phyloP scores from a whole-genome alignment of 257 asterid species.

The Solanum sejunctum region DNA sequence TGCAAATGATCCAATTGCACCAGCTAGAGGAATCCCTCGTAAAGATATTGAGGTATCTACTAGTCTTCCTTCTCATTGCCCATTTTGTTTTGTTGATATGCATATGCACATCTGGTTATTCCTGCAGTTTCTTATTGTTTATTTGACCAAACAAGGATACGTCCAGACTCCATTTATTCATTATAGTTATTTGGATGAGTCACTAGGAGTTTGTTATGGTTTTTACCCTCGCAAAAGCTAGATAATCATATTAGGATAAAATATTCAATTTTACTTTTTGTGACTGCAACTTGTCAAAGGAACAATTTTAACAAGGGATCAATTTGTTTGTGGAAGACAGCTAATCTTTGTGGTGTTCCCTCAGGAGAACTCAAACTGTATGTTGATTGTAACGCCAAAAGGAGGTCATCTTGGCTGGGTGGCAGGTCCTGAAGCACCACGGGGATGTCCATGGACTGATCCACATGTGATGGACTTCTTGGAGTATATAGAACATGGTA shows the following conservation, averaged over 20 bases:
- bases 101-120: too few relatives aligned
- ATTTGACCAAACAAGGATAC: neutral
- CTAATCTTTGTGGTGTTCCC: neutral
- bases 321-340: neutral
- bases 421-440: constrained; percentile 70
- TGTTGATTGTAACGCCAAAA: constrained; percentile 78
- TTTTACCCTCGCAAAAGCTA: neutral
- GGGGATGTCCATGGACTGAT: constrained; percentile 94
- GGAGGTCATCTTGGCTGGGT: constrained; percentile 99
- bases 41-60: constrained; percentile 60
- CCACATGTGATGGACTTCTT: constrained; percentile 86
- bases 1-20: constrained; percentile 96
- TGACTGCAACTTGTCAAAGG: neutral
- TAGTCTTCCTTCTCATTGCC: neutral
- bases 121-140: neutral
- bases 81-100: neutral
- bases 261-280: neutral
- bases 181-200: neutral
- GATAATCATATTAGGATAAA: neutral
- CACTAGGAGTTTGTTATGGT: neutral
- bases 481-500: constrained; percentile 38
- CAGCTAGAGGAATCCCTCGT: constrained; percentile 86
- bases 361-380: constrained; percentile 74
- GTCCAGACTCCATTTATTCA: neutral
- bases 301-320: neutral